Conservation (phyloP, 2,329 filamentous ascomycete species). For the Aspergillus unguis region DNA sequence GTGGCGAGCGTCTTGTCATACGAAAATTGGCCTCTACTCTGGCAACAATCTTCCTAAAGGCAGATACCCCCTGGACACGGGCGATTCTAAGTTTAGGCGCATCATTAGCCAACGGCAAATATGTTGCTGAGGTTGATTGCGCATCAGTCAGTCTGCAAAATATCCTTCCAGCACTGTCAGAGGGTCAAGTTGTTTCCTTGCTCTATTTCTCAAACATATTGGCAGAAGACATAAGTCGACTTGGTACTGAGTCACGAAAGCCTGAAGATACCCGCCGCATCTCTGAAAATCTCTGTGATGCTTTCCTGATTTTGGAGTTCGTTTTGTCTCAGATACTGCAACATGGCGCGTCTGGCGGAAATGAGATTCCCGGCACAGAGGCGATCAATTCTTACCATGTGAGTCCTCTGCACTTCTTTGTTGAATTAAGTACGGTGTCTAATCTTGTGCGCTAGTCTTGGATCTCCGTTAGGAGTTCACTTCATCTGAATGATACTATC, state of each 20-base stretch:
- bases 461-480: constrained; percentile 30
- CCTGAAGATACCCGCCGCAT: constrained; percentile 15
- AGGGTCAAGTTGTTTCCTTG: constrained; percentile 34
- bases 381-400: constrained; percentile 39
- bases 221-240: constrained; percentile 38
- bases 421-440: background rate
- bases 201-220: constrained; percentile 40
- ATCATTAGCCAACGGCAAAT: constrained; percentile 38
- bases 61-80: constrained; percentile 37
- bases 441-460: constrained; percentile 28
- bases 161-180: constrained; percentile 37
- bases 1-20: constrained; percentile 42
- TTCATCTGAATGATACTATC: constrained; percentile 22
- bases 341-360: constrained; percentile 20
- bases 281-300: constrained; percentile 35
- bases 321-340: constrained; percentile 32
- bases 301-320: constrained; percentile 35
- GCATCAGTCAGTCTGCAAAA: constrained; percentile 28
- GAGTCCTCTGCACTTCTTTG: constrained; percentile 11
- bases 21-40: constrained; percentile 47
- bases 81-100: constrained; percentile 37
- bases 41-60: constrained; percentile 43
- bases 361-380: constrained; percentile 28
- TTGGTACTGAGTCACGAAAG: constrained; percentile 21
- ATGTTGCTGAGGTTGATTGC: constrained; percentile 34